These are phyloP conservation scores for Citrus australasica DNA, from an alignment of 345 rosid species.

Conservation along the genomic window DNA sequence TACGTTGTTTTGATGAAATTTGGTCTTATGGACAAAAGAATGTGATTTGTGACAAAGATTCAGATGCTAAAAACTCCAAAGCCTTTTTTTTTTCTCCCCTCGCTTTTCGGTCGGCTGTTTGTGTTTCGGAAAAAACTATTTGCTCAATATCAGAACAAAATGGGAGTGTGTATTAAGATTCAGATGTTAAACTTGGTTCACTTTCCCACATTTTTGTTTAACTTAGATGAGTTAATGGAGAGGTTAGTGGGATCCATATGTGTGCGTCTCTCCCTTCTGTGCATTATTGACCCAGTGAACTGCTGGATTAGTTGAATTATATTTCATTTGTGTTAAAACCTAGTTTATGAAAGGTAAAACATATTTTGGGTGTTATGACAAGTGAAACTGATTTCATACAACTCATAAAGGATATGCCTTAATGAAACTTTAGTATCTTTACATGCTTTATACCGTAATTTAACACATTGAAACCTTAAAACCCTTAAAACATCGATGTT, in stretches of 20 bases:
- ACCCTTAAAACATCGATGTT: not conserved
- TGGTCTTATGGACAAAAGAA: not conserved
- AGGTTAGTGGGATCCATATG: not conserved
- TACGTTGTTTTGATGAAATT: not conserved
- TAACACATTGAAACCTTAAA: not conserved
- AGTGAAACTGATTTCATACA: not conserved
- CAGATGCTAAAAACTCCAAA: not conserved
- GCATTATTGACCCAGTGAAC: not conserved
- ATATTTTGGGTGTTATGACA: not conserved
- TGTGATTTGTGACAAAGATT: not conserved
- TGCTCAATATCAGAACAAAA: not conserved
- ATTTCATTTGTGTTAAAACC: not conserved
- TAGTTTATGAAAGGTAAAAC: not conserved
- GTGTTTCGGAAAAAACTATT: not conserved
- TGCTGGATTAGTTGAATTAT: not conserved
- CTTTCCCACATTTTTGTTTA: not conserved
- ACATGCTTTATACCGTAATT: not conserved
- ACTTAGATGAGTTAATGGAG: not conserved
- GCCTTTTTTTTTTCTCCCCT: not conserved
- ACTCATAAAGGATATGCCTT: not conserved
- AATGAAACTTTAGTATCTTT: not conserved
- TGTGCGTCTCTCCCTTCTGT: not conserved
- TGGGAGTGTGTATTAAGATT: not conserved
- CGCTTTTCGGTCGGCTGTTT: not conserved
- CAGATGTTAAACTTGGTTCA: not conserved